These are phyloP conservation scores for Begonia loranthoides DNA, from an alignment of 306 rosid species.

Conservation along the genomic window DNA sequence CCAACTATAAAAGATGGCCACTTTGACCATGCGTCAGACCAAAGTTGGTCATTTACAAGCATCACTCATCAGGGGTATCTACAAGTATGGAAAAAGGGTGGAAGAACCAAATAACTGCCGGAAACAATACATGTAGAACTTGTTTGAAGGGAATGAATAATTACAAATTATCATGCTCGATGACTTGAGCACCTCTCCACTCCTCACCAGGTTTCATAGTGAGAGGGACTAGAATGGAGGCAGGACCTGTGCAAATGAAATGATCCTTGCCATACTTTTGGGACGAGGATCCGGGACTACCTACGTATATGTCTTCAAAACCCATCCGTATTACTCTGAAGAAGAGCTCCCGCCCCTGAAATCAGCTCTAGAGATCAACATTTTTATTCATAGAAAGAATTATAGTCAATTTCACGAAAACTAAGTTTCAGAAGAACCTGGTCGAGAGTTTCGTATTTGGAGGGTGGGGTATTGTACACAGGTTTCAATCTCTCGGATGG, in stretches of 20 bases:
- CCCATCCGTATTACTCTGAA: conserved; percentile 93
- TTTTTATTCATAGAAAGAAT: no score
- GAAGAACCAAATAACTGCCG: neutral
- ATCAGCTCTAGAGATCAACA: neutral
- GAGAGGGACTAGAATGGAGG: conserved; percentile 71
- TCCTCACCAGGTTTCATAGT: conserved; percentile 72
- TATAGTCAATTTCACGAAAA: no score
- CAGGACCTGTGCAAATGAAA: conserved; percentile 94
- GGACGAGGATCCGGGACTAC: conserved; percentile 78
- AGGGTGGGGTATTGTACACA: conserved; percentile 59
- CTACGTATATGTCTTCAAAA: conserved; percentile 76
- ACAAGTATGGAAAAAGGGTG: neutral
- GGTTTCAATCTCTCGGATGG: conserved; percentile 66
- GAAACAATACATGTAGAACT: neutral
- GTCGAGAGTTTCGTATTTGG: conserved; percentile 77
- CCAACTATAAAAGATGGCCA: no score
- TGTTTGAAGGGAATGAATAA: neutral
- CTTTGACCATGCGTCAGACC: neutral
- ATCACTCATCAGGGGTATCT: neutral
- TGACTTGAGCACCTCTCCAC: conserved; percentile 90
- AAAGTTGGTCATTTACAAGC: neutral
- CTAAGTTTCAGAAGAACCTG: conserved; percentile 36
- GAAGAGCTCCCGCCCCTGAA: conserved; percentile 73
- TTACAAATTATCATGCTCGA: conserved; percentile 86
- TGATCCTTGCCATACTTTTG: conserved; percentile 68